Evolutionary conservation across 2,329 filamentous ascomycete genomes (phyloP).

Genomic region (Colletotrichum sublineola): DNA sequence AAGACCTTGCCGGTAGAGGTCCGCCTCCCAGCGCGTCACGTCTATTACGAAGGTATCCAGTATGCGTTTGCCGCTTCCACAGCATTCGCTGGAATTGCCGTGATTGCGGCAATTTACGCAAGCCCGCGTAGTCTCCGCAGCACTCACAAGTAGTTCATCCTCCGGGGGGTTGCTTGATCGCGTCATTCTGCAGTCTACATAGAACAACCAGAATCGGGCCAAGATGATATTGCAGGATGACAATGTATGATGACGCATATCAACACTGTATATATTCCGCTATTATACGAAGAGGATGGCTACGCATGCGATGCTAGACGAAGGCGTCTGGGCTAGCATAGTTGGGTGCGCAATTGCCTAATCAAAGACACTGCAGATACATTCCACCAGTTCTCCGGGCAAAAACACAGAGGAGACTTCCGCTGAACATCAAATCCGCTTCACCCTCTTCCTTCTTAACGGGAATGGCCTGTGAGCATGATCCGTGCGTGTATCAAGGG

Average conservation of each 20-base stretch:
- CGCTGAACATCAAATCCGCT: too few relatives aligned
- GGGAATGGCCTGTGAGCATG: too few relatives aligned
- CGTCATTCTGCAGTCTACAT: not conserved
- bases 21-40: conserved; percentile 67
- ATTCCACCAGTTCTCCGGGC: not conserved
- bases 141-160: conserved; percentile 45
- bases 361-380: not conserved
- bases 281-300: not conserved
- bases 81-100: conserved; percentile 61
- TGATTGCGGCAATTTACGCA: conserved; percentile 50
- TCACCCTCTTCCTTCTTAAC: too few relatives aligned
- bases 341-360: not conserved
- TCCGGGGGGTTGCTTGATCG: not conserved
- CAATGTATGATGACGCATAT: not conserved
- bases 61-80: conserved; percentile 70
- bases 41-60: conserved; percentile 71
- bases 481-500: too few relatives aligned
- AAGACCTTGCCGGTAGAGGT: conserved; percentile 67
- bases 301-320: not conserved
- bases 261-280: not conserved
- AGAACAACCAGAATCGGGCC: not conserved
- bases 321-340: not conserved
- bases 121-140: conserved; percentile 50
- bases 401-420: too few relatives aligned
- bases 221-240: not conserved